Conservation (phyloP, 139 green algal species). For the Astrephomene gubernaculifera region DNA sequence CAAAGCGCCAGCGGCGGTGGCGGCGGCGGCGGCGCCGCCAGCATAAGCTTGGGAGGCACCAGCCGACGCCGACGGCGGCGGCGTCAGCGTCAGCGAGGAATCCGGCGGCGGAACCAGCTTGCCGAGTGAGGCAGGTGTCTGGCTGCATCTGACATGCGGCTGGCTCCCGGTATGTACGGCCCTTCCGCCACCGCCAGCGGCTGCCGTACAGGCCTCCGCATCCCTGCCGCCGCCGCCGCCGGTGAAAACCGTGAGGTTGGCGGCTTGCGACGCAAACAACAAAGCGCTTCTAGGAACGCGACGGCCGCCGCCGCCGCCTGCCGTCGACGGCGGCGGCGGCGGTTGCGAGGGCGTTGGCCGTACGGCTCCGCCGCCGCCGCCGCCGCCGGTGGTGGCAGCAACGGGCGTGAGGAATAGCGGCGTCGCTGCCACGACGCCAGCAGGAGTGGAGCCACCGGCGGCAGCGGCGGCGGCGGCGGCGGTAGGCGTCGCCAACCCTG, state of each 20-base stretch:
- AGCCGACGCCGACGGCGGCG: too few relatives aligned
- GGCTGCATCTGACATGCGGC: too few relatives aligned
- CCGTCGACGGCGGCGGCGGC: neutral
- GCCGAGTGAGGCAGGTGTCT: too few relatives aligned
- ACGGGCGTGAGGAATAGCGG: neutral
- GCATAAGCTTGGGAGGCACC: too few relatives aligned
- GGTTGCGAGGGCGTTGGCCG: neutral
- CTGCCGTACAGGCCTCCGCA: neutral
- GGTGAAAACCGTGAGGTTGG: conserved; percentile 29
- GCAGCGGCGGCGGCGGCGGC: neutral
- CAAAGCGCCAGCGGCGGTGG: neutral
- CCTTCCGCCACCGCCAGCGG: too few relatives aligned
- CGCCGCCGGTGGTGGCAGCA: neutral
- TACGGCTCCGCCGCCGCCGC: neutral
- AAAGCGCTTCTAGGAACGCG: neutral
- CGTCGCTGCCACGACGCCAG: neutral
- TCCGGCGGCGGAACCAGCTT: too few relatives aligned
- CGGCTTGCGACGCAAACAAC: conserved; percentile 25
- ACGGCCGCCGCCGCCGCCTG: neutral
- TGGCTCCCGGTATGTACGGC: too few relatives aligned
- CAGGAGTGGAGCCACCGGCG: neutral
- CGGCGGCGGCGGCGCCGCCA: neutral
- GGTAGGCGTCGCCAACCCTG: neutral
- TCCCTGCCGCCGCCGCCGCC: neutral
- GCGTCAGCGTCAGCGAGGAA: too few relatives aligned